Base-by-base conservation (phyloP, 352 stramenopile genomes). In the Elongisporangium prolatum region DNA sequence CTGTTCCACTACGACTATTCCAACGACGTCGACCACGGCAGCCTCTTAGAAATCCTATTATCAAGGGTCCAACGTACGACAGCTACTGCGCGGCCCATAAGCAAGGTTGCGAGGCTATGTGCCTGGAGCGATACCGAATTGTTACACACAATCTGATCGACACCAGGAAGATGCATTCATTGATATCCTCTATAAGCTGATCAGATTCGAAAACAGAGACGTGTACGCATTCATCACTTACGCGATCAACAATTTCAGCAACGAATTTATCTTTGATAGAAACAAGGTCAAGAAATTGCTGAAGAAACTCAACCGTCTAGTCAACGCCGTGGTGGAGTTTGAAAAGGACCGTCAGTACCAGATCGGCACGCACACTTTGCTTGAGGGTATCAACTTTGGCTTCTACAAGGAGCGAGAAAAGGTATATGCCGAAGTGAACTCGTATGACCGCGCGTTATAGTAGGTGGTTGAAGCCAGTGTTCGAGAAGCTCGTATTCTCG, bases 331-430 rank as follows among this genome's bases (percentile, higher is more conserved):
- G 24, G 4, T 34, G 24, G 25, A 57, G 10, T 57, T 50, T 44
- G 52, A 28, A 6, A 38, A 38, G 16, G 52, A 50, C 28, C 22
- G 20, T 17, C 21, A 25, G 7, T 57, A 50, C 50, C 34, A 57
- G 13, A 57, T 57, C 16, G 52, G n/a, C 6, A 50, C 52, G 11
- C 52, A 57, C 25, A 13, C 52, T 21, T 17, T 57, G 18, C 28
- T 49, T 28, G 52, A 57, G 38, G n/a, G 52, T 28, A 34, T 57
- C n/a, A 57, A 57, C 52, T 57, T 57, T 44, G 52, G 52, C 21
- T 57, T 57, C 50, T 50, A 57, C 34, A 24, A 57, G 14, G 52
- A 50, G 5, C 52, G 52, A 9, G 16, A 51, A 20, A 20, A 21
- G 21, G 28, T 9, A 14, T 40, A 40, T 9, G 28, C 28, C 1